These are phyloP conservation scores for Chloris gayana DNA, from an alignment of 176 grass and related monocot genomes.

Conservation along the genomic window DNA sequence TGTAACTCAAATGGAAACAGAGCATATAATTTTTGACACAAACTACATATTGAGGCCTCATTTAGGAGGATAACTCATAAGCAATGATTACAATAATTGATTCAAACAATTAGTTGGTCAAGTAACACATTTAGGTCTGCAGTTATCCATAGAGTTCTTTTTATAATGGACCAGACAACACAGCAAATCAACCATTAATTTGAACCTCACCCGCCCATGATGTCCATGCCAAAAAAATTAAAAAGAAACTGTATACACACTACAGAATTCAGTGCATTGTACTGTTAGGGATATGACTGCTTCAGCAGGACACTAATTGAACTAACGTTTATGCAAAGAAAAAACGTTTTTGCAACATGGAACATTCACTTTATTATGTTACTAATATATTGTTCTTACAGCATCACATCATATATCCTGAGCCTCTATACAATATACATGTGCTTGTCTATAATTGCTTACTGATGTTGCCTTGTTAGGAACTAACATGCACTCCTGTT, in stretches of 20 bases:
- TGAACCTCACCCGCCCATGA: not conserved
- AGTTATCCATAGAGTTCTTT: too few species aligned
- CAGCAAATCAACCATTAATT: not conserved
- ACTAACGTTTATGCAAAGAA: constrained; percentile 4
- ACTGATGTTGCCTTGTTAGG: not conserved
- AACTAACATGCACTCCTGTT: not conserved
- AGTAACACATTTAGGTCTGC: too few species aligned
- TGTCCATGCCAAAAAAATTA: constrained; percentile 3
- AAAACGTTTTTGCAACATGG: constrained; percentile 5
- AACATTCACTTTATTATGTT: not conserved
- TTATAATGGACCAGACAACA: not conserved
- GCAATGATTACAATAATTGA: too few species aligned
- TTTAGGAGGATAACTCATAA: too few species aligned
- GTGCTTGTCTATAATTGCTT: not conserved
- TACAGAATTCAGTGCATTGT: not conserved
- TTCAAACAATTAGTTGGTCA: too few species aligned
- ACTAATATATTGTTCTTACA: not conserved
- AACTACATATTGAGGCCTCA: too few species aligned
- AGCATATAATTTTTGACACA: too few species aligned
- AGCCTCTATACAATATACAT: not conserved
- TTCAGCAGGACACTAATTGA: constrained; percentile 19
- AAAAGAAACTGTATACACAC: not conserved
- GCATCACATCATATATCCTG: not conserved
- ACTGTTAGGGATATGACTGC: not conserved
- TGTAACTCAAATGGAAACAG: constrained; percentile 2